Evolutionary conservation across 306 rosid genomes (phyloP).

Genomic region (Vigna hirtella): DNA sequence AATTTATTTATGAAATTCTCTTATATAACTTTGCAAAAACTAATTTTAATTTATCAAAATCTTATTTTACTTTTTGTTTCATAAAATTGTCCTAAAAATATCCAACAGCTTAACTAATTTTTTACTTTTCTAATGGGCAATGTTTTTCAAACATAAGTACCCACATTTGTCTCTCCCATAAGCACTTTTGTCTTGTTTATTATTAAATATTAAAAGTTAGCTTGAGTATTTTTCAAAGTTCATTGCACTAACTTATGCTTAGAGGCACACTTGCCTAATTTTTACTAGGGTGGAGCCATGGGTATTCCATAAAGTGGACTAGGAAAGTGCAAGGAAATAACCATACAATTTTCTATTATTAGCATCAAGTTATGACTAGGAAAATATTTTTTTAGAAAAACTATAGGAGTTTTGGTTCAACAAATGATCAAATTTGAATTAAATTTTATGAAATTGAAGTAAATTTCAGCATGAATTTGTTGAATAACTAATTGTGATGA

Average conservation of each 20-base stretch:
- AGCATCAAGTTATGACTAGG: not conserved
- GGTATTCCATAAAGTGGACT: not conserved
- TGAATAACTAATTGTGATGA: constrained; percentile 39
- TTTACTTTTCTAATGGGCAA: too few species aligned
- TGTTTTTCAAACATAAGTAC: too few species aligned
- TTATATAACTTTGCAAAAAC: too few species aligned
- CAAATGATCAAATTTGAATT: constrained; percentile 10
- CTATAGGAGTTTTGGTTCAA: not conserved
- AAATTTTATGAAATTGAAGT: constrained; percentile 21
- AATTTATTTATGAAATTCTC: too few species aligned
- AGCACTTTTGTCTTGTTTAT: constrained; percentile 5
- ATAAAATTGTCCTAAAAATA: too few species aligned
- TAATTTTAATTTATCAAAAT: too few species aligned
- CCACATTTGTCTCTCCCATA: constrained; percentile 23
- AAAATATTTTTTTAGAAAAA: too few species aligned
- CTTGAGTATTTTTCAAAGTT: constrained; percentile 10
- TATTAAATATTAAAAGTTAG: not conserved
- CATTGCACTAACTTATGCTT: not conserved
- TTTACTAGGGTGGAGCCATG: not conserved
- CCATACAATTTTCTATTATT: not conserved
- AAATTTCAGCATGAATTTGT: constrained; percentile 40
- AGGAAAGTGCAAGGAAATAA: constrained; percentile 19
- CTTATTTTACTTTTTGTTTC: too few species aligned
- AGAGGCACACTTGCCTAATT: not conserved
- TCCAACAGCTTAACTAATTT: too few species aligned